Conservation (phyloP, 495 filamentous ascomycete species). For the Aspergillus haitiensis region DNA sequence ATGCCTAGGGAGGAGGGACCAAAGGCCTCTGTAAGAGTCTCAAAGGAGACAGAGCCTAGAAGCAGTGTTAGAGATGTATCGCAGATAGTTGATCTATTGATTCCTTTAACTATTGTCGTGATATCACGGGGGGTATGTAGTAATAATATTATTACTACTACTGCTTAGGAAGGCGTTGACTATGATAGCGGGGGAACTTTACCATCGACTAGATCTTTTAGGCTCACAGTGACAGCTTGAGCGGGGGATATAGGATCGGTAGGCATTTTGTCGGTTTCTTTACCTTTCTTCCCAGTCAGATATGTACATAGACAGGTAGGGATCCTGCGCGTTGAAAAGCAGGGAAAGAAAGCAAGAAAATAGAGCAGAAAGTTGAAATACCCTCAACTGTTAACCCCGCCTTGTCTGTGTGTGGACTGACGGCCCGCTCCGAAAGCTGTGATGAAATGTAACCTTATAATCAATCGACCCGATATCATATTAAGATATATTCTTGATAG, state of each 20-base stretch:
- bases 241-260: constrained; percentile 30
- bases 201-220: constrained; percentile 50
- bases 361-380: too few species aligned
- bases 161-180: not conserved
- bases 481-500: too few species aligned
- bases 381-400: too few species aligned
- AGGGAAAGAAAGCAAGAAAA: too few species aligned
- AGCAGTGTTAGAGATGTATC: constrained; percentile 1
- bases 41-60: constrained; percentile 69
- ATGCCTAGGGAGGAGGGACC: constrained; percentile 91
- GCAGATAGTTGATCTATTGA: not conserved
- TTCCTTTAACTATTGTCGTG: not conserved
- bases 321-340: too few species aligned
- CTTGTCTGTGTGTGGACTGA: too few species aligned
- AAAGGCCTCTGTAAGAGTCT: constrained; percentile 79
- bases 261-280: constrained; percentile 20
- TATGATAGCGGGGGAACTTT: not conserved
- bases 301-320: not conserved
- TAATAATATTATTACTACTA: not conserved
- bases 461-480: too few species aligned
- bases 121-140: not conserved
- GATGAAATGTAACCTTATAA: too few species aligned
- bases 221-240: constrained; percentile 55
- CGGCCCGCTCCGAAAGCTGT: too few species aligned
- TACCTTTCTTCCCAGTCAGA: not conserved